Conservation (phyloP, 2,329 filamentous ascomycete species). For the Cladobotryum protrusum region DNA sequence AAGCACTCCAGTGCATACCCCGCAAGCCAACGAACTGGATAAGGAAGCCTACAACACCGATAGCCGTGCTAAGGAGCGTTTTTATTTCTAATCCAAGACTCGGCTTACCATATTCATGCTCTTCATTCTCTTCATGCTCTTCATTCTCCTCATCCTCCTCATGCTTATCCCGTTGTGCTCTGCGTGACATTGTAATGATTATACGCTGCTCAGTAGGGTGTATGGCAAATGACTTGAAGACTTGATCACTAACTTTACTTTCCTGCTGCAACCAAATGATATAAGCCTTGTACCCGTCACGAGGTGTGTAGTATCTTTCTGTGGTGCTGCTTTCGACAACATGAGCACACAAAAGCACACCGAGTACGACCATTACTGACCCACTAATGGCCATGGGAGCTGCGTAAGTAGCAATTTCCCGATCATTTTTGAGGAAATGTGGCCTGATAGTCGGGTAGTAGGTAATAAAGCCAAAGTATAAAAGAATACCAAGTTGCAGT, state of each 20-base stretch:
- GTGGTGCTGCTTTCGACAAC: constrained; percentile 26
- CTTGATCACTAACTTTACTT: not conserved
- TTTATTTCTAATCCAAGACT: constrained; percentile 2
- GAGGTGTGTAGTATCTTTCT: constrained; percentile 16
- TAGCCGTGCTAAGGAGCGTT: constrained; percentile 14
- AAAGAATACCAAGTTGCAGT: not conserved
- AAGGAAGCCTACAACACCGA: constrained; percentile 22
- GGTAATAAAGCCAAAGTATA: not conserved
- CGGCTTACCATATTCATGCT: not conserved
- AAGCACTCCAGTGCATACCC: constrained; percentile 5
- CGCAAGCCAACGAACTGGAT: constrained; percentile 22
- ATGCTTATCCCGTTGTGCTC: not conserved
- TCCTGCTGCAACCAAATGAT: constrained; percentile 25
- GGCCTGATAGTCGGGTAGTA: not conserved
- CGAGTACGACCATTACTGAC: constrained; percentile 20
- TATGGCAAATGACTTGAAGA: not conserved
- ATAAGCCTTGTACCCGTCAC: not conserved
- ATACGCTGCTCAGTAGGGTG: not conserved
- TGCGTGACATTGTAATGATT: not conserved
- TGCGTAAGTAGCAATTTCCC: constrained; percentile 14
- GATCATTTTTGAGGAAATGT: not conserved
- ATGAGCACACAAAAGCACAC: constrained; percentile 25
- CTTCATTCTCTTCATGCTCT: not conserved
- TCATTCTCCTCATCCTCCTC: too few species aligned
- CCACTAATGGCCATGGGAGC: constrained; percentile 22